Conservation (phyloP, 768 basidiomycete species). For the Lactarius akahatsu region DNA sequence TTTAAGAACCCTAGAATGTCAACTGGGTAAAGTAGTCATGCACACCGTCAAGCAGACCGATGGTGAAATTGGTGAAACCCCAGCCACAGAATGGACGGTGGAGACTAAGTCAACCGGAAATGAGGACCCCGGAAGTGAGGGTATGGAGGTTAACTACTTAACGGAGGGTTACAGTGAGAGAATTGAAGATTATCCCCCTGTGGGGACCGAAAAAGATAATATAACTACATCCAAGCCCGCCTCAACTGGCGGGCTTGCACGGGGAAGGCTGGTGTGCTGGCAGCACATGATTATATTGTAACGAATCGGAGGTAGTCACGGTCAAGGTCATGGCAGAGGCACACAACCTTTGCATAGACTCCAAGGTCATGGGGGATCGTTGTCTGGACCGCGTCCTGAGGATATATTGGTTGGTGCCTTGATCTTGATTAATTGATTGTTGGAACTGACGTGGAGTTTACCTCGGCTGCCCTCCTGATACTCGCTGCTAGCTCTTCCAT, state of each 20-base stretch:
- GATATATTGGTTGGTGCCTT: too few species aligned
- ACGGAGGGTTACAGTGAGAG: neutral
- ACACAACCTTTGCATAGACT: neutral
- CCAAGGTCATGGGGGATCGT: too few species aligned
- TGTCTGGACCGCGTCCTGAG: too few species aligned
- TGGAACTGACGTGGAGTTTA: neutral
- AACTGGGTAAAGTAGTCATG: neutral
- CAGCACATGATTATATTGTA: neutral
- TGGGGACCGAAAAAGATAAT: too few species aligned
- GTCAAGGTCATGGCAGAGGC: neutral
- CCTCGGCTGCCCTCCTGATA: neutral
- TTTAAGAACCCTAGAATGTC: neutral
- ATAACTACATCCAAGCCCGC: neutral
- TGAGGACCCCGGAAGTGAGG: neutral
- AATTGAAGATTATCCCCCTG: too few species aligned
- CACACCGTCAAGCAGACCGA: neutral
- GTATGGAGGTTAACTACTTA: neutral
- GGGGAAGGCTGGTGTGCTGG: neutral
- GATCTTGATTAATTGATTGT: neutral
- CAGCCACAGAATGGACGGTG: neutral
- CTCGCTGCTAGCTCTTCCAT: neutral
- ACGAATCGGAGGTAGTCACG: too few species aligned
- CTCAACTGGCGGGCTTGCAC: too few species aligned
- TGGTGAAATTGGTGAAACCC: neutral
- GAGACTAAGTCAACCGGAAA: too few species aligned